phyloP scores from a whole-genome alignment of 2,329 filamentous ascomycete species.

The Calonectria pauciramosa region DNA sequence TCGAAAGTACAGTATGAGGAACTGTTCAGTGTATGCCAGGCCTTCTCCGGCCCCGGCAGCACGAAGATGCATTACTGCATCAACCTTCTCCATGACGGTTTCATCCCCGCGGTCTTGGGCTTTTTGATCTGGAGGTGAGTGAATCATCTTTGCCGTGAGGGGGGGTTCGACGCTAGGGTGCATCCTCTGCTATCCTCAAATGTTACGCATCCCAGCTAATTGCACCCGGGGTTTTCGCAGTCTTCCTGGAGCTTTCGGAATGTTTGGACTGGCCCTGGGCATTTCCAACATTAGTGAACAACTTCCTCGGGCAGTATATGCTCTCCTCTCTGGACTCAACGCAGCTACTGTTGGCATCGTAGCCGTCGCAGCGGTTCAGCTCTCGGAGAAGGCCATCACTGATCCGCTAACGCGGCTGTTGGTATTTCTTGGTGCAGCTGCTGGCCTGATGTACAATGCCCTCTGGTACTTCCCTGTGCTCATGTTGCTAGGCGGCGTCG shows the following conservation, averaged over 20 bases:
- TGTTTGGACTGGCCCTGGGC: constrained; percentile 76
- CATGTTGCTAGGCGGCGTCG: constrained; percentile 68
- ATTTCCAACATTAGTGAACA: constrained; percentile 70
- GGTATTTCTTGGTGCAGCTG: constrained; percentile 73
- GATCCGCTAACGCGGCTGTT: constrained; percentile 73
- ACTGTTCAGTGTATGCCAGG: constrained; percentile 77
- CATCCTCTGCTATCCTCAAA: too few relatives aligned
- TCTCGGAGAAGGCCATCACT: constrained; percentile 77
- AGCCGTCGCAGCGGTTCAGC: constrained; percentile 75
- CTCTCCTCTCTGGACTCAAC: constrained; percentile 78
- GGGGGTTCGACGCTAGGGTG: too few relatives aligned
- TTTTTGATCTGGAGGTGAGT: constrained; percentile 79
- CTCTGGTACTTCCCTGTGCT: constrained; percentile 82
- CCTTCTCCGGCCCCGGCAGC: constrained; percentile 74
- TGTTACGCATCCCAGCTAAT: too few relatives aligned
- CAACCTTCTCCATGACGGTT: constrained; percentile 71
- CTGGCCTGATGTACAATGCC: constrained; percentile 77
- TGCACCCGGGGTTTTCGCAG: too few relatives aligned
- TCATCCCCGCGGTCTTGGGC: constrained; percentile 67
- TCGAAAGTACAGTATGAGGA: constrained; percentile 82
- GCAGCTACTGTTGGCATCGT: constrained; percentile 79
- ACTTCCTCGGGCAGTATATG: constrained; percentile 74
- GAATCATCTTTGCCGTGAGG: too few relatives aligned
- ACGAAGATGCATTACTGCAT: constrained; percentile 81
- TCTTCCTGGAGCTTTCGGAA: constrained; percentile 77